phyloP scores from a whole-genome alignment of 371 early-diverging fungal genomes.

The Syncephalastrum monosporum region DNA sequence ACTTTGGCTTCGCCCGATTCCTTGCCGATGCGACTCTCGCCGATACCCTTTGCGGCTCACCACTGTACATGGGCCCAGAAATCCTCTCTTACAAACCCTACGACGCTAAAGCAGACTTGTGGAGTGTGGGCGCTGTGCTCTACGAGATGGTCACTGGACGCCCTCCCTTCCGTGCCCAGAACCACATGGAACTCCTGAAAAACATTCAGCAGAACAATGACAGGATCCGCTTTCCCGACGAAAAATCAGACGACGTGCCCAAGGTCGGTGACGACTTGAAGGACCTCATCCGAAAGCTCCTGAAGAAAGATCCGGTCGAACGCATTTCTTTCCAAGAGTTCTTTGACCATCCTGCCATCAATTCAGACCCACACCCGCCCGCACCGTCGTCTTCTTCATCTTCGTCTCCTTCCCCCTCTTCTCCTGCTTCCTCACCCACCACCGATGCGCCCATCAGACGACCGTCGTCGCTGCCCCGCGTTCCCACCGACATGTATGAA shows the following conservation, averaged over 20 bases:
- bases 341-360: conserved; percentile 78
- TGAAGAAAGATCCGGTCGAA: conserved; percentile 83
- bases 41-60: conserved; percentile 95
- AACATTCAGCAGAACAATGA: conserved; percentile 86
- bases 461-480: neutral
- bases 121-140: conserved; percentile 95
- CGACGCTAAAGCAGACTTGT: conserved; percentile 93
- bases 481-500: conserved; percentile 16
- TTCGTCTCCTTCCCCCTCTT: neutral
- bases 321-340: conserved; percentile 91
- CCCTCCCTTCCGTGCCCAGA: conserved; percentile 91
- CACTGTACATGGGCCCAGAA: conserved; percentile 97
- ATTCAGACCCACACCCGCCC: conserved; percentile 7
- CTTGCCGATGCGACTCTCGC: conserved; percentile 83
- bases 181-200: conserved; percentile 87
- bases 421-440: conserved; percentile 6
- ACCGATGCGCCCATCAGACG: conserved; percentile 1
- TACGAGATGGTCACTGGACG: conserved; percentile 92
- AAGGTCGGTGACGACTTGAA: conserved; percentile 71
- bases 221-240: conserved; percentile 83
- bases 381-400: conserved; percentile 5
- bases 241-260: conserved; percentile 25
- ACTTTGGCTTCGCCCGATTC: conserved; percentile 95
- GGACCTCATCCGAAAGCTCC: conserved; percentile 75
- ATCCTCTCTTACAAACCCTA: conserved; percentile 91